Conservation (phyloP, 1,284 basidiomycete genomes). For the Trichosporon asahii region DNA sequence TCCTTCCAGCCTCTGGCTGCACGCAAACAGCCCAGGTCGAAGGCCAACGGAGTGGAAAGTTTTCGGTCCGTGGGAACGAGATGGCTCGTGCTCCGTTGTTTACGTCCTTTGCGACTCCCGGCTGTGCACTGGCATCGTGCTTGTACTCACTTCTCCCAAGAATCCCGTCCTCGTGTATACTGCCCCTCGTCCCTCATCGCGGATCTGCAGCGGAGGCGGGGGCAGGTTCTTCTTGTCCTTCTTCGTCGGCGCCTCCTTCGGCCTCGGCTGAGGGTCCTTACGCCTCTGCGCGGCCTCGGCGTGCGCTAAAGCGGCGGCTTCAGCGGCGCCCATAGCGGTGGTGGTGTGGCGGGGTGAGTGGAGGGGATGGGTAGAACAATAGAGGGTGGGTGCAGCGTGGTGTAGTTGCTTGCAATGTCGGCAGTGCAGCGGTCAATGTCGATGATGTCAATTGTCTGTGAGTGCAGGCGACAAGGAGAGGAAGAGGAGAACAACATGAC, state of each 20-base stretch:
- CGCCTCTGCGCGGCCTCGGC: slow-evolving; percentile 10
- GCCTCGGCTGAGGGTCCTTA: slow-evolving; percentile 5
- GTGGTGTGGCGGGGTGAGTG: neutral
- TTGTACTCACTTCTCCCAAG: slow-evolving; percentile 70
- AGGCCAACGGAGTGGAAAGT: neutral
- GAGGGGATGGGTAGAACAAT: neutral
- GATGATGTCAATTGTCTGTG: neutral
- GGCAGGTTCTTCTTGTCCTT: slow-evolving; percentile 63
- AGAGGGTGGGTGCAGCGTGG: neutral
- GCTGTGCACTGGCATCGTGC: neutral
- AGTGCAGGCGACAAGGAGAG: neutral
- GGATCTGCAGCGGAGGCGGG: slow-evolving; percentile 75
- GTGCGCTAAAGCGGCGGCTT: slow-evolving; percentile 8
- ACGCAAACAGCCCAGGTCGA: neutral
- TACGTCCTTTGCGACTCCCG: neutral
- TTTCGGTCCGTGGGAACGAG: neutral
- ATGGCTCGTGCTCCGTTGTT: slow-evolving; percentile 3
- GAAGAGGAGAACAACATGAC: slow-evolving; percentile 8
- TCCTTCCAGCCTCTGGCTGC: too few species aligned
- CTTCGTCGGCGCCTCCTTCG: slow-evolving; percentile 8
- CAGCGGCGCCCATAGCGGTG: slow-evolving; percentile 3
- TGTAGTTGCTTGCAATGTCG: neutral
- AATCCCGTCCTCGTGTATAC: slow-evolving; percentile 71
- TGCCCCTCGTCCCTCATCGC: slow-evolving; percentile 61
- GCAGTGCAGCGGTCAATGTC: neutral